Base-by-base conservation (phyloP, 2,329 filamentous ascomycete species). In the Sphaerulina vaccinii region DNA sequence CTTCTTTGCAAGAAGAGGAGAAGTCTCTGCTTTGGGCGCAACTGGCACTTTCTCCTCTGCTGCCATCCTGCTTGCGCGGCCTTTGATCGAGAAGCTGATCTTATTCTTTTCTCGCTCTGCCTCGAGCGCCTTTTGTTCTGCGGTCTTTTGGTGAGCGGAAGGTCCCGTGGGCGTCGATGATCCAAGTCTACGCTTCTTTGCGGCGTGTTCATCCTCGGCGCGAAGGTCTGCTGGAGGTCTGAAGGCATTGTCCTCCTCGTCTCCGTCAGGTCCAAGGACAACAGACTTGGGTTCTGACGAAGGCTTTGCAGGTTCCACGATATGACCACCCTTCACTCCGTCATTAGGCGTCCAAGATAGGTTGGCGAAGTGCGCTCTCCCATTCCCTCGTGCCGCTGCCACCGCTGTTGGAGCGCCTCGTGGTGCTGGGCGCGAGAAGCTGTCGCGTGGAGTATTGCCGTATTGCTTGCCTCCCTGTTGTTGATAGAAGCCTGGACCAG, bases 51-150 rank as follows among this genome's bases (percentile, higher is more conserved):
- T 64, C 44, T 65, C 63, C 39, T 65, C 63, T 8, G 59, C 60
- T 2, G 77, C 71, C 6, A 78, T 73, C 60, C 85, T 85, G 52
- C 57, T 63, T 13, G 64, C 79, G 36, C 86, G 81, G 8, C 85
- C 81, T 68, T 96, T 96, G 70, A 97, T 90, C 1, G 90, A 90
- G 69, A 97, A 97, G 68, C 90, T 95, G 65, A 96, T 95, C 71
- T 92, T 93, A 35, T 61, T 64, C 53, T 68, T 70, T 15, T 59
- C 56, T 19, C 52, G 57, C 35, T 66, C 66, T 6, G 58, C 57
- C 29, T 62, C 57, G 3, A 51, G 71, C 33, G 80, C 74, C 51
- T 80, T 79, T 24, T 57, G 58, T 33, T 55, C 59, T 18, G 49
- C 54, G n/a, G 58, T 57, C 50, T 57, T 62, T 9, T 53, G 23